Evolutionary conservation across 2,329 filamentous ascomycete genomes (phyloP).

Genomic region (Fusarium penzigii): DNA sequence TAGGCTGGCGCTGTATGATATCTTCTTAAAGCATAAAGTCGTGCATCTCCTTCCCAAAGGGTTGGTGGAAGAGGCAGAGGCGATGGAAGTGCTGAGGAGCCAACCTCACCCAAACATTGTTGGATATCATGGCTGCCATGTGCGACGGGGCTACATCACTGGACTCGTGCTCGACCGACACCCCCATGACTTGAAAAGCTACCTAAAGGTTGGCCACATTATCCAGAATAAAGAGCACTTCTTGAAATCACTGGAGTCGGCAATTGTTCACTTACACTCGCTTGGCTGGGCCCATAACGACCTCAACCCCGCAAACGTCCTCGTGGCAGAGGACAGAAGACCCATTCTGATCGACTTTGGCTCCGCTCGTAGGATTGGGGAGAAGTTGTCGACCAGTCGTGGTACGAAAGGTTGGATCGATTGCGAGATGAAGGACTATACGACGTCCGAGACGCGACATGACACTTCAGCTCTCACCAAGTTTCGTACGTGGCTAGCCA

Average conservation of each 20-base stretch:
- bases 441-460: slow-evolving; percentile 11
- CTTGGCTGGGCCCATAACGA: slow-evolving; percentile 19
- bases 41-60: slow-evolving; percentile 7
- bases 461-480: slow-evolving; percentile 11
- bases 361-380: neutral
- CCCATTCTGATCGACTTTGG: slow-evolving; percentile 15
- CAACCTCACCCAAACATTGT: slow-evolving; percentile 32
- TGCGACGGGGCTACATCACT: slow-evolving; percentile 25
- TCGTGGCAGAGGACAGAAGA: slow-evolving; percentile 3
- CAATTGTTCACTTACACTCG: slow-evolving; percentile 12
- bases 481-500: slow-evolving; percentile 6
- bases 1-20: slow-evolving; percentile 8
- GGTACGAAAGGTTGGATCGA: neutral
- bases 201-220: slow-evolving; percentile 9
- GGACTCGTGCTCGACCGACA: slow-evolving; percentile 26
- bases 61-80: slow-evolving; percentile 18
- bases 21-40: slow-evolving; percentile 12
- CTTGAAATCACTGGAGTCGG: slow-evolving; percentile 7
- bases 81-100: slow-evolving; percentile 15
- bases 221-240: slow-evolving; percentile 5
- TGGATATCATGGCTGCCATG: slow-evolving; percentile 29
- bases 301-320: slow-evolving; percentile 12
- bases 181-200: slow-evolving; percentile 11
- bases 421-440: slow-evolving; percentile 13
- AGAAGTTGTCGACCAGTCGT: neutral